phyloP scores from a whole-genome alignment of 2,329 filamentous ascomycete genomes.

The Neonectria magnoliae region DNA sequence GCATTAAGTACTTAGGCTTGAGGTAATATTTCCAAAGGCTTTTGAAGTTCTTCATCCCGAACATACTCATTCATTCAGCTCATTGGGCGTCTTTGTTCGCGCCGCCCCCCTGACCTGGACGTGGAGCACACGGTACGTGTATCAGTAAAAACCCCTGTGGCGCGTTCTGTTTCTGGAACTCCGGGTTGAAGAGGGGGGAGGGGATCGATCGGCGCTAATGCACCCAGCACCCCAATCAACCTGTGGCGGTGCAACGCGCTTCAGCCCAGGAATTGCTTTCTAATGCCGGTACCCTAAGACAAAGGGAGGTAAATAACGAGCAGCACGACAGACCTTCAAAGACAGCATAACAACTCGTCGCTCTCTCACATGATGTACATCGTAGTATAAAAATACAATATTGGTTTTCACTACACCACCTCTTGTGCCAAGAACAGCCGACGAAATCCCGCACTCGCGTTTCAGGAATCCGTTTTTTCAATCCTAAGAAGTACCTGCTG shows the following conservation, averaged over 20 bases:
- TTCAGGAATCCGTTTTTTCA: constrained; percentile 26
- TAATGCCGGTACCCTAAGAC: constrained; percentile 7
- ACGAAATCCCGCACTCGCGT: constrained; percentile 25
- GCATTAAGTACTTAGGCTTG: no score
- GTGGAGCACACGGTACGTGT: constrained; percentile 20
- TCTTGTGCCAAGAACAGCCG: constrained; percentile 4
- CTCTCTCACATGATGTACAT: background rate
- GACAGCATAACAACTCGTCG: background rate
- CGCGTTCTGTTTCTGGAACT: constrained; percentile 39
- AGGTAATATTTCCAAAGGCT: no score
- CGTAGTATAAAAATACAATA: background rate
- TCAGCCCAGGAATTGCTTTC: constrained; percentile 28
- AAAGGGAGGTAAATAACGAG: background rate
- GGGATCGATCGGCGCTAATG: constrained; percentile 50
- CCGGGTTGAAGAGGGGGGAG: constrained; percentile 28
- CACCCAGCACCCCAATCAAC: constrained; percentile 39
- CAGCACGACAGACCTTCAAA: background rate
- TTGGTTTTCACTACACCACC: background rate
- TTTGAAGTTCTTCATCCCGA: no score
- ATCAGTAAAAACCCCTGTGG: constrained; percentile 24
- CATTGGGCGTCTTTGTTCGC: constrained; percentile 16
- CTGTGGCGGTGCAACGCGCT: constrained; percentile 49
- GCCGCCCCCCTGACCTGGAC: constrained; percentile 15
- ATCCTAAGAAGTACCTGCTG: constrained; percentile 15
- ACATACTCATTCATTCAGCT: background rate